Evolutionary conservation across 179 eudicot species (phyloP).

Genomic region (Camellia oleifera): DNA sequence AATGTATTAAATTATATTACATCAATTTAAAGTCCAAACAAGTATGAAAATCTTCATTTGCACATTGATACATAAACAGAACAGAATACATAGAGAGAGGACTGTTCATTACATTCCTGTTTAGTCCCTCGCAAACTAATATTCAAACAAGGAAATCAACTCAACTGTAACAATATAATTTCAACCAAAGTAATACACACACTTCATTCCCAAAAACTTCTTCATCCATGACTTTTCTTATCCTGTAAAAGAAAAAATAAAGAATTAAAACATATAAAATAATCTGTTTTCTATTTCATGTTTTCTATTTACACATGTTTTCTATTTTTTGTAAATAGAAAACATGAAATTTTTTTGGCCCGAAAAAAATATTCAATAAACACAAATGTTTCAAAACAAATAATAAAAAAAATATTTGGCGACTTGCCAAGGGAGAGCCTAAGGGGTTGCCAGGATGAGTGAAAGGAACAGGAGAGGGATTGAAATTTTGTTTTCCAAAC

Average conservation of each 20-base stretch:
- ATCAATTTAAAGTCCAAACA: conserved; percentile 1
- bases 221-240: conserved; percentile 22
- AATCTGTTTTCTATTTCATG: too few species aligned
- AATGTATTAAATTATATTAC: background rate
- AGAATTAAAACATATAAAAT: background rate
- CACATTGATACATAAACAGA: background rate
- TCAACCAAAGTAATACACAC: background rate
- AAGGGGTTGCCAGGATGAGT: too few species aligned
- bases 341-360: too few species aligned
- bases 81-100: background rate
- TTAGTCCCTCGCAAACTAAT: background rate
- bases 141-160: conserved; percentile 1
- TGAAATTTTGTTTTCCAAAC: too few species aligned
- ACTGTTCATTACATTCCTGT: conserved; percentile 3
- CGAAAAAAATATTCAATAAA: too few species aligned
- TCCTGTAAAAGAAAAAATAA: conserved; percentile 12
- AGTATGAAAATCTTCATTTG: conserved; percentile 8
- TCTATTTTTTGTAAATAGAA: too few species aligned
- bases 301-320: too few species aligned
- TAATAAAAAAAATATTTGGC: too few species aligned
- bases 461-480: too few species aligned
- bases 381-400: too few species aligned
- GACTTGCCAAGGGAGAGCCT: too few species aligned
- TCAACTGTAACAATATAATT: background rate
- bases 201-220: background rate